These are phyloP conservation scores for Schizophyllum commune DNA, from an alignment of 1,284 basidiomycete genomes.

Conservation along the genomic window DNA sequence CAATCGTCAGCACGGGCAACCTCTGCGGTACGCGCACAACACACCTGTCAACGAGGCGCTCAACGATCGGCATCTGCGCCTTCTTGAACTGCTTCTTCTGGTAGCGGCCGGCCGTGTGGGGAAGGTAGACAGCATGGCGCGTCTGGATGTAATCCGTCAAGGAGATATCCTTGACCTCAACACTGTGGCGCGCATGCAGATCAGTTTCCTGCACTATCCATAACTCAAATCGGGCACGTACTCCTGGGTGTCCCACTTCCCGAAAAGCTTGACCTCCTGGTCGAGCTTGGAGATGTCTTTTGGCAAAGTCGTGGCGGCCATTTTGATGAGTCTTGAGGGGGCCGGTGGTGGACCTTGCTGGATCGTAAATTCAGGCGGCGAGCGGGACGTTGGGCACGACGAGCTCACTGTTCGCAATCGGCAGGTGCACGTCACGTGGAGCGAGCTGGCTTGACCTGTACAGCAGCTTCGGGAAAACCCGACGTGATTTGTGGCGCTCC, in stretches of 20 bases:
- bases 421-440: not conserved
- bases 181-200: slow-evolving; percentile 40
- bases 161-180: slow-evolving; percentile 99
- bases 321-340: slow-evolving; percentile 25
- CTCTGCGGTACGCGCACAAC: slow-evolving; percentile 18
- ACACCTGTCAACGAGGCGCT: slow-evolving; percentile 96
- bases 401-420: not conserved
- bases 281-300: slow-evolving; percentile 81
- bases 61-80: slow-evolving; percentile 99
- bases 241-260: slow-evolving; percentile 96
- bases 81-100: slow-evolving; percentile 99
- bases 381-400: not conserved
- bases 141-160: slow-evolving; percentile 99
- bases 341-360: not conserved
- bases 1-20: not conserved
- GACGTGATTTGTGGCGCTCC: not conserved
- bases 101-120: slow-evolving; percentile 99
- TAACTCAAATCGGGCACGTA: slow-evolving; percentile 40
- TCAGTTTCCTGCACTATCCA: not conserved
- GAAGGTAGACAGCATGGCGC: slow-evolving; percentile 95
- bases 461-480: not conserved
- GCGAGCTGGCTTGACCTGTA: not conserved
- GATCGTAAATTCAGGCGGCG: not conserved
- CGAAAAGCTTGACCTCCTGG: slow-evolving; percentile 89
- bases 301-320: slow-evolving; percentile 69